Evolutionary conservation across 2,329 filamentous ascomycete species (phyloP).

Genomic region (Botrytis porri): DNA sequence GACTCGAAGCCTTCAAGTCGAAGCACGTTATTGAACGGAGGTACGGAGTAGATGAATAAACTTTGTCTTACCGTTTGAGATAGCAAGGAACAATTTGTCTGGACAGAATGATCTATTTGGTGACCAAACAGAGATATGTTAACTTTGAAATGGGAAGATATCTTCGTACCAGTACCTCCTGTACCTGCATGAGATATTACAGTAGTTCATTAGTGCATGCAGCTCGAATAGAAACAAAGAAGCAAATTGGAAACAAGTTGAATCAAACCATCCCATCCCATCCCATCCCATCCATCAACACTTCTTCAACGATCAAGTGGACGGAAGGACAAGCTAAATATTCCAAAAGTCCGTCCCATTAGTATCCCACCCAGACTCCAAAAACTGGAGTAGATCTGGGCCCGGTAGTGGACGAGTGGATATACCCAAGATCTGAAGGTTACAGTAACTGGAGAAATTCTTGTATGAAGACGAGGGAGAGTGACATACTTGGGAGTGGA

Average conservation of each 20-base stretch:
- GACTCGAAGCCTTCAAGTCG: neutral
- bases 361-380: neutral
- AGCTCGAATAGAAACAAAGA: neutral
- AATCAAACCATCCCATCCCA: neutral
- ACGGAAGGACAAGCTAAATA: neutral
- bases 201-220: neutral
- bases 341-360: neutral
- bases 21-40: neutral
- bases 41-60: neutral
- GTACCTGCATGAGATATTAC: too few species aligned
- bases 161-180: neutral
- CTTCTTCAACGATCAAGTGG: neutral
- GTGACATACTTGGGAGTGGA: constrained; percentile 1
- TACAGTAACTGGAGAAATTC: neutral
- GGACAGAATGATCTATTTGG: neutral
- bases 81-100: neutral
- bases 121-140: neutral
- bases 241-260: neutral
- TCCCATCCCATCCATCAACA: neutral
- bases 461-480: neutral
- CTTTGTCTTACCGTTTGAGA: neutral
- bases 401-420: neutral
- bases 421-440: neutral
- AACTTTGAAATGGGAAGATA: neutral
- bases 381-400: neutral